Evolutionary conservation across 352 stramenopile genomes (phyloP), one percentile per base, ranked within the genome.

Genomic region (Phytophthora niederhauseri): DNA sequence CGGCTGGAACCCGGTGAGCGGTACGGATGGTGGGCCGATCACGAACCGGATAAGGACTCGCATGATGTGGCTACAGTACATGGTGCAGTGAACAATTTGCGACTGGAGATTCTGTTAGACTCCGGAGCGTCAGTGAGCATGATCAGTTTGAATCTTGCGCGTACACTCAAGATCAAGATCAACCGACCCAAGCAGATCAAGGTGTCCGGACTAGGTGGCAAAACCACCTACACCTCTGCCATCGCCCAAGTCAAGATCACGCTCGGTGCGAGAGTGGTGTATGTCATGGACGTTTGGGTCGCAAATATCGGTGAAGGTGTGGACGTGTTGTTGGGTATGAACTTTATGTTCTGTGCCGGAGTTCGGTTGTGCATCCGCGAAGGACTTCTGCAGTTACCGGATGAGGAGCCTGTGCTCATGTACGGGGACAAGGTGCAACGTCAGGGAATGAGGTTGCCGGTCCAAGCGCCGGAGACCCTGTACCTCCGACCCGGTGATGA

Each of bases 81-180:
- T 20, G 43, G 43, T 49, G 43, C 43, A 20, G 43, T 49, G 6
- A 49, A 49, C 6, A 6, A 49, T 24, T 36, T 11, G 12, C 20
- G 55, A 41, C 41, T 24, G n/a, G n/a, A 52, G 24, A 52, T 61
- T 7, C 14, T 62, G 22, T n/a, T 53, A 7, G 41, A 46, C 6
- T 54, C 56, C 3, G 41, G 56, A 52, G 56, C 56, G 14, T 45
- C 41, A 0, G 24, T 62, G 17, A 62, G 41, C 19, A 45, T 62
- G 24, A 6, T 62, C 11, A 62, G 56, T 45, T 30, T 62, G 5
- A 26, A 62, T 26, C 31, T 62, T 41, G 58, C 34, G 58, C 58
- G 48, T 65, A 58, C n/a, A 24, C 31, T 65, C 46, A 38, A 34
- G 26, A 46, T 57, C 58, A 51, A 19, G 5, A 1, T 65, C 30